Percentiles rank a stretch among this genome's conserved stretches.
phyloP scores from a whole-genome alignment of 1,284 basidiomycete genomes.

The Cystobasidium slooffiae region DNA sequence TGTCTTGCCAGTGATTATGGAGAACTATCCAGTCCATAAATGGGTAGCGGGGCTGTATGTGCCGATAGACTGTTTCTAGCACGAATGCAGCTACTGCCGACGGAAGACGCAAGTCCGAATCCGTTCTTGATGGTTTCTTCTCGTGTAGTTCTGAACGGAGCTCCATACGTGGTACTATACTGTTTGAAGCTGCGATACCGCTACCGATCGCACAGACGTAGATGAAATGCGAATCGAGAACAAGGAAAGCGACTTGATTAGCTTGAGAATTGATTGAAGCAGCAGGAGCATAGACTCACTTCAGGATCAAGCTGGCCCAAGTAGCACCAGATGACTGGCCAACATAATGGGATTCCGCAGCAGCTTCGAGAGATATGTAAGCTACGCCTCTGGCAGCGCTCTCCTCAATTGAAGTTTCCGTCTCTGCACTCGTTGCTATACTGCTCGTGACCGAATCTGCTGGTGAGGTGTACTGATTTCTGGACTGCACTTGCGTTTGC shows the following conservation, averaged over 20 bases:
- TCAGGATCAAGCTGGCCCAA: background rate
- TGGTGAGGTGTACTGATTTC: background rate
- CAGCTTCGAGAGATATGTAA: background rate
- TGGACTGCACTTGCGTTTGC: background rate
- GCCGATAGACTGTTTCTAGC: background rate
- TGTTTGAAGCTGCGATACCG: background rate
- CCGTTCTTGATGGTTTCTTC: background rate
- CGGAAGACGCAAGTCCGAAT: background rate
- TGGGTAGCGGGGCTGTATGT: background rate
- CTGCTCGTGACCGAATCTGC: background rate
- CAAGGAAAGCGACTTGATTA: too few relatives aligned
- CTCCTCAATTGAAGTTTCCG: background rate
- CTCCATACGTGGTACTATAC: background rate
- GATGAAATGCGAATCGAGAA: too few relatives aligned
- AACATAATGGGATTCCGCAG: background rate
- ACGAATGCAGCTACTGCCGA: background rate
- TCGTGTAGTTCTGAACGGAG: background rate
- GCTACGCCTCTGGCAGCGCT: background rate
- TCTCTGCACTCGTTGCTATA: background rate
- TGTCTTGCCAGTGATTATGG: background rate
- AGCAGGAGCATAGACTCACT: background rate
- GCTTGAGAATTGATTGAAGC: too few relatives aligned
- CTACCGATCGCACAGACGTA: background rate
- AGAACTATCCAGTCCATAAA: constrained; percentile 2
- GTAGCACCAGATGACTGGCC: background rate